Evolutionary conservation across 1,139 yeast genomes (phyloP), one percentile per base, ranked within the genome.

Genomic region (Protomyces macrosporus): DNA sequence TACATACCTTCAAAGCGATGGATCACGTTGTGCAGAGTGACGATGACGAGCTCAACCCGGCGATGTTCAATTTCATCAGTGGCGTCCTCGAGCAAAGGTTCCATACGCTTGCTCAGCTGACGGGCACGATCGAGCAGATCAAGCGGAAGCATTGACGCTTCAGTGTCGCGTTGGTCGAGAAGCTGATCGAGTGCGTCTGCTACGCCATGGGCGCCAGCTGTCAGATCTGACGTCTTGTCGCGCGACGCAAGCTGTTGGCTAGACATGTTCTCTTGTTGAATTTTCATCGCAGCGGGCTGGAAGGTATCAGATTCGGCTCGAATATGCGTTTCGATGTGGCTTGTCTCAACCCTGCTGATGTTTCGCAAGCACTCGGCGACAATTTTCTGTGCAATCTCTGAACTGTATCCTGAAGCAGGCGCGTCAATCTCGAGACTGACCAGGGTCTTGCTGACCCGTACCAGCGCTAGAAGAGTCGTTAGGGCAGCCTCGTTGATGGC

Each of bases 81-180:
- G 7, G 58, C 48, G 6, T 53, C 57, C 23, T 53, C 39, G 36
- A 60, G 54, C 4, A 55, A 45, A 6, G 63, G 63, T 58, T 60
- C 58, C 5, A 60, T 60, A 32, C 54, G 55, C 37, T 36, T 37
- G 42, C 48, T 60, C 39, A 60, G 34, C 30, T 48, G 58, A 9
- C 63, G 53, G 12, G 63, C 63, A 6, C 63, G 45, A 14, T 53
- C 50, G 35, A 53, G 51, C 58, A 60, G 32, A 23, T 42, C 63
- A 7, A 53, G 33, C 1, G 63, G 58, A 37, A 60, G 12, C 16
- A 52, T 51, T n/a, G 48, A 36, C 6, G 63, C 58, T 30, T 23
- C 39, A 6, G n/a, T 16, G 9, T 60, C 58, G 7, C 48, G 23
- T 3, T 37, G 34, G 39, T 54, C 58, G 50, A 60, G 58, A 14